Base-by-base conservation (phyloP, 176 grass and related monocot species). In the Musa beccarii region DNA sequence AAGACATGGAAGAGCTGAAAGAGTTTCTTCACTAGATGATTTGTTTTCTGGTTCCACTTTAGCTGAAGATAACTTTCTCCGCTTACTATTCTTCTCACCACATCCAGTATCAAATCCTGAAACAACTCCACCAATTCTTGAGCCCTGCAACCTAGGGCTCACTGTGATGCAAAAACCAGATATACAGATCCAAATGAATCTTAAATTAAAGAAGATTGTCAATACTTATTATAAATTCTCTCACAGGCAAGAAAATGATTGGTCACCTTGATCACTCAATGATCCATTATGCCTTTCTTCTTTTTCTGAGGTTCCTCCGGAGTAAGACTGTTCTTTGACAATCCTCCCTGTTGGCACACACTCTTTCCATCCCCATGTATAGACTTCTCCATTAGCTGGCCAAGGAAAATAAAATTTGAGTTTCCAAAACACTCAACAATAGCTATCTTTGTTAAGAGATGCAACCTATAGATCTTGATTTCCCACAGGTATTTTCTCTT, bases 361-460 rank as follows among this genome's bases (percentile, higher is more conserved):
- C 79, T 99, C 96, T 88, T 95, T 99, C 96, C 96, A 99, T 78
- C 96, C 96, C 96, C 96, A 99, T 72, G 96, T 92, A 53, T 99
- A 99, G 23, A 99, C 86, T 76, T 89, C 89, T 50, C 96, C 96
- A 85, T 80, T 75, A 83, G 84, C 96, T 99, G 81, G 71, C 86
- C 54, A 23, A 84, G 67, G 22, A 75, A 76, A 82, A 72, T 25
- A 25, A 52, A 56, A 74, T 77, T 26, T 77, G 61, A 66, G 75
- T 52, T 77, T 64, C 75, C 49, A 66, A 76, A 73, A 63, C 53
- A 61, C 75, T 77, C 43, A 53, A 52, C 19, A 13, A 19, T 16
- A 24, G 20, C 59, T 74, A 56, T 23, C 52, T 63, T 80, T 78
- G 73, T 78, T 43, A 43, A 43, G 34, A 43, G 34, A 6, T 43